Evolutionary conservation across 2,329 filamentous ascomycete genomes (phyloP).

Genomic region (Diplocarpon rosae): DNA sequence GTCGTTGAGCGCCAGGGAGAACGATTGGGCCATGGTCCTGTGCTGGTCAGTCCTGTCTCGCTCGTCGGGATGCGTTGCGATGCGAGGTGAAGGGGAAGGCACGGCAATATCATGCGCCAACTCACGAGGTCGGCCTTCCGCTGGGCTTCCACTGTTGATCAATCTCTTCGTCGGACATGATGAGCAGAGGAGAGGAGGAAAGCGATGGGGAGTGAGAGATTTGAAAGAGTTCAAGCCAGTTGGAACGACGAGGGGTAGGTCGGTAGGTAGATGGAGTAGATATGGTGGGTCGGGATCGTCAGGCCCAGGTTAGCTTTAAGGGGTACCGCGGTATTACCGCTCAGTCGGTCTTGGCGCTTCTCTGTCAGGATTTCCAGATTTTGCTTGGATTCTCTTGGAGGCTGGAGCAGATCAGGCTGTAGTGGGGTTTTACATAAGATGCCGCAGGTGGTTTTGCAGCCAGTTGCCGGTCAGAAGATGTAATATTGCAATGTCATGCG

Average conservation of each 20-base stretch:
- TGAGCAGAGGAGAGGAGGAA: slow-evolving; percentile 1
- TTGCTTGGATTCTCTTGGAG: too few species aligned
- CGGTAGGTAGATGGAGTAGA: not conserved
- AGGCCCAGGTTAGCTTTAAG: slow-evolving; percentile 8
- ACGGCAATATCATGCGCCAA: slow-evolving; percentile 20
- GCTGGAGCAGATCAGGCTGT: too few species aligned
- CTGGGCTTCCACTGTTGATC: slow-evolving; percentile 73
- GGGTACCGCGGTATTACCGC: too few species aligned
- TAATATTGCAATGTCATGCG: too few species aligned
- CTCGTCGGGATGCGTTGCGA: not conserved
- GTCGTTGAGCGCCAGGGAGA: slow-evolving; percentile 76
- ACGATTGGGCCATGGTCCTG: slow-evolving; percentile 79
- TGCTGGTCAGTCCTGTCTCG: slow-evolving; percentile 6
- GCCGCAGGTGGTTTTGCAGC: too few species aligned
- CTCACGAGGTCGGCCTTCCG: slow-evolving; percentile 72
- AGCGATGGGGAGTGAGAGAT: not conserved
- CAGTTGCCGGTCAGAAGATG: too few species aligned
- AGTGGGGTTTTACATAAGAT: too few species aligned
- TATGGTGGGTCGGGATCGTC: slow-evolving; percentile 6
- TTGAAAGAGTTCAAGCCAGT: too few species aligned
- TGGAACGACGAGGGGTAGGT: too few species aligned
- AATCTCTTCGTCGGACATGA: slow-evolving; percentile 52
- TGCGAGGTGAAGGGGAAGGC: not conserved
- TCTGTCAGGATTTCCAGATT: too few species aligned
- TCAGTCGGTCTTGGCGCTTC: too few species aligned